Percentiles rank a stretch among this genome's conserved stretches.
Conservation (phyloP, 306 rosid genomes). For the Quillaja saponaria region DNA sequence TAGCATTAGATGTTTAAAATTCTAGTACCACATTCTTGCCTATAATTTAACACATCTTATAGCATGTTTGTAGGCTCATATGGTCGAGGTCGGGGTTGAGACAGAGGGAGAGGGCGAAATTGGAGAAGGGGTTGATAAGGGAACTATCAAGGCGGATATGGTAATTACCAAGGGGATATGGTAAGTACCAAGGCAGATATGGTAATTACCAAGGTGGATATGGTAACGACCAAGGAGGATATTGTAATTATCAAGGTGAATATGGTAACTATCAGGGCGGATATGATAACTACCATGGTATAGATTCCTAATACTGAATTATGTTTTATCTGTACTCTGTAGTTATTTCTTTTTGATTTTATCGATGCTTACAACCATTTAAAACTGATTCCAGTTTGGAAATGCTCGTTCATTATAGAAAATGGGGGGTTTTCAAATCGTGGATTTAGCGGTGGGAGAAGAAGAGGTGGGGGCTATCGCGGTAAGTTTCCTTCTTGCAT, state of each 20-base stretch:
- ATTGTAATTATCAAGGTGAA: conserved; percentile 44
- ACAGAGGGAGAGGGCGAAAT: conserved; percentile 78
- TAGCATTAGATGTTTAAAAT: neutral
- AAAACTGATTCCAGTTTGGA: neutral
- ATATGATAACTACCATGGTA: conserved; percentile 48
- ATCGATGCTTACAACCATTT: neutral
- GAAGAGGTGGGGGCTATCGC: conserved; percentile 81
- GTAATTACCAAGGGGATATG: conserved; percentile 44
- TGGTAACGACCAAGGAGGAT: conserved; percentile 34
- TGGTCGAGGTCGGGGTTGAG: conserved; percentile 83
- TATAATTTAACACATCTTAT: conserved; percentile 14
- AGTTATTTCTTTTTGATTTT: conserved; percentile 1
- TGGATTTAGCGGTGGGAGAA: conserved; percentile 81
- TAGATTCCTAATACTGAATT: conserved; percentile 9
- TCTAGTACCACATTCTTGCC: neutral
- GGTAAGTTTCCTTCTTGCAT: conserved; percentile 48
- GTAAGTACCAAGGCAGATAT: conserved; percentile 35
- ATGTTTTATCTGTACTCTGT: too few relatives aligned
- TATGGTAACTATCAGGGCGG: conserved; percentile 40
- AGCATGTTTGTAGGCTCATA: conserved; percentile 57
- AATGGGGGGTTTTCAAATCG: conserved; percentile 79
- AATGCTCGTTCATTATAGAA: conserved; percentile 39
- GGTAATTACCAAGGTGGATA: conserved; percentile 30
- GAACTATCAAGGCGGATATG: conserved; percentile 47
- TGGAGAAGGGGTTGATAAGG: conserved; percentile 89